Conservation (phyloP, 179 eudicot species). For the Carnegiea gigantea region DNA sequence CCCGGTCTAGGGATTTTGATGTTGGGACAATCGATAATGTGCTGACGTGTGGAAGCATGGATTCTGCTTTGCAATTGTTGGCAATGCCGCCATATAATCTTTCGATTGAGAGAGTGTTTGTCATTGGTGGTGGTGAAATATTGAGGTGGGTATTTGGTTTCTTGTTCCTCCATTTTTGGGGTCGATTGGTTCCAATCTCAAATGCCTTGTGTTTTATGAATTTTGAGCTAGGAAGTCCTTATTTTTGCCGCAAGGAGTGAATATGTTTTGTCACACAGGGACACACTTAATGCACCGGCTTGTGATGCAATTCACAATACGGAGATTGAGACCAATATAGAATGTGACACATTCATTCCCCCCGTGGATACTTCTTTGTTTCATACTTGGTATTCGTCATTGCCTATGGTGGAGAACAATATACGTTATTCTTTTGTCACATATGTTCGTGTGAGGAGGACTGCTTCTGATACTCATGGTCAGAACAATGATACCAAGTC, state of each 20-base stretch:
- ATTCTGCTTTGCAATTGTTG: conserved; percentile 61
- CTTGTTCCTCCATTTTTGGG: neutral
- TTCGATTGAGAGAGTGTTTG: conserved; percentile 72
- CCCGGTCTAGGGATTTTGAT: conserved; percentile 52
- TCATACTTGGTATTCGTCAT: conserved; percentile 83
- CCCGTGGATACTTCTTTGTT: conserved; percentile 56
- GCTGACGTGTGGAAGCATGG: conserved; percentile 60
- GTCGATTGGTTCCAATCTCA: neutral
- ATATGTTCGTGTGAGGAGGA: conserved; percentile 71
- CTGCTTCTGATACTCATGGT: conserved; percentile 24
- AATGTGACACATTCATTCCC: conserved; percentile 92
- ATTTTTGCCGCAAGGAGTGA: neutral
- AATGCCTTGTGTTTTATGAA: neutral
- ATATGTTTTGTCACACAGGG: conserved; percentile 49
- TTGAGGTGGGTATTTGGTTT: conserved; percentile 45
- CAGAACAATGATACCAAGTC: conserved; percentile 27
- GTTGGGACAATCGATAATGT: conserved; percentile 61
- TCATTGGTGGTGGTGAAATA: conserved; percentile 90
- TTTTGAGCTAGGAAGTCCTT: neutral
- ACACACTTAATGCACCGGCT: conserved; percentile 73
- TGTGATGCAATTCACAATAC: conserved; percentile 94
- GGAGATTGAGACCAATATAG: conserved; percentile 63
- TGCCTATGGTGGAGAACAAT: conserved; percentile 60
- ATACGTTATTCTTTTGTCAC: conserved; percentile 64
- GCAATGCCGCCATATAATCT: conserved; percentile 52